Base-by-base conservation (phyloP, 2,329 filamentous ascomycete genomes). In the Penicillium expansum region DNA sequence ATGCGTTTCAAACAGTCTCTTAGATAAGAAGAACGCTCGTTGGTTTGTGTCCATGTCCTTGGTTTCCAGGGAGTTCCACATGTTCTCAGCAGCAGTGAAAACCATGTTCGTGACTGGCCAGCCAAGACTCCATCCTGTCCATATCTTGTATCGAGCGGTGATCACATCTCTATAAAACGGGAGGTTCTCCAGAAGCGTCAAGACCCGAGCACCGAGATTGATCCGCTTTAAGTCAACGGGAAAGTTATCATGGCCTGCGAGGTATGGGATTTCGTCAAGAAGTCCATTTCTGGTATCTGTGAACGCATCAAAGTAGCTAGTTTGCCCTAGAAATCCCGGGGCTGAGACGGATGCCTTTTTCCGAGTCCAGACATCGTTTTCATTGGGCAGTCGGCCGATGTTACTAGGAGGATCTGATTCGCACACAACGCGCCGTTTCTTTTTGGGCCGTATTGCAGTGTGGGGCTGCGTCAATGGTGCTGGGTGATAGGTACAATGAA, bases 201-300 rank as follows among this genome's bases (percentile, higher is more conserved):
- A 48, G 5, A 65, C 53, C 11, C 59, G 65, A 3, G 67, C 65
- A 10, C 67, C 66, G n/a, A 66, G 55, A 24, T 67, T 59, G 16
- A 67, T 48, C 13, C 60, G 58, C 37, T 59, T 59, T 14, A 57
- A 44, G 47, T 59, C 60, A 14, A 64, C 32, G 1, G 54, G 39
- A 14, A 54, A 22, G 4, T 43, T 24, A 37, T 35, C 44, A 20
- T 49, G 27, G 8, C 37, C 22, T 18, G 11, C 6, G 5, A 42
- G 10, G 5, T 18, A 39, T 4, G 30, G n/a, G 9, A 10, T 5
- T 16, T n/a, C 33, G 24, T 30, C 39, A 24, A 30, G 2, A 2
- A 58, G 27, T 14, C 48, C 52, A 22, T 52, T 60, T 4, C 47
- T 55, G 9, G 43, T 55, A 16, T 63, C 66, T 18, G 48, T 57